Base-by-base conservation (phyloP, 2,329 filamentous ascomycete genomes). In the Colletotrichum abscissum region DNA sequence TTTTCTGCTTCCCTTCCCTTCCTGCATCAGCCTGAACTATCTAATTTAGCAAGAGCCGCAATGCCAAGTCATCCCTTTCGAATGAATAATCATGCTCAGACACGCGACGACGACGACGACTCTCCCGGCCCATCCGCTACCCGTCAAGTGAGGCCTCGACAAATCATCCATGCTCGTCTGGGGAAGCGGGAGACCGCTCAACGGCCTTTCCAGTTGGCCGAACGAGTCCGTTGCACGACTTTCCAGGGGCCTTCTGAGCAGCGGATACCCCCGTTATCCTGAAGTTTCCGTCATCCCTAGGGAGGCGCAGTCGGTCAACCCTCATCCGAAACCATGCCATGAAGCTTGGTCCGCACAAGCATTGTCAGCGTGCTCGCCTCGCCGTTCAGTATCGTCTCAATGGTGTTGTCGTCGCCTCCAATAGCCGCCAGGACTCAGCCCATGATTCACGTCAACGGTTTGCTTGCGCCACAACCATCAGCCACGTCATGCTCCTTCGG, bases 1-100 rank as follows among this genome's bases (percentile, higher is more conserved):
- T 52, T 28, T 26, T 30, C 5, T 33, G 5, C 6, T 16, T 12
- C 38, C 38, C 38, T 42, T 56, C 57, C 55, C 54, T 56, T 42
- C 16, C 46, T 59, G 52, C 46, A 49, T 55, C 59, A 55, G 62
- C 30, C 22, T 57, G 66, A 73, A 42, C 60, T 56, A 28, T 38
- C 71, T 57, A 49, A 62, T 57, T 65, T 57, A 52, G 46, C 56
- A 49, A 73, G 67, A 73, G 71, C 67, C 67, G 71, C 71, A 73
- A 63, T 55, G 71, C 71, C 71, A 73, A 66, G 46, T 49, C 54
- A 16, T 57, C 58, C 65, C 54, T 46, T 14, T 19, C 9, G 38
- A 30, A 69, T 19, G 19, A 14, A 14, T 24, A 30, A 55, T 35
- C 62, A 49, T 63, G 67, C 71, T 54, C 30, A 12, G 33, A 71